Percentiles rank a stretch among this genome's conserved stretches.
phyloP scores from a whole-genome alignment of 306 rosid species.

The Ziziphus jujuba region DNA sequence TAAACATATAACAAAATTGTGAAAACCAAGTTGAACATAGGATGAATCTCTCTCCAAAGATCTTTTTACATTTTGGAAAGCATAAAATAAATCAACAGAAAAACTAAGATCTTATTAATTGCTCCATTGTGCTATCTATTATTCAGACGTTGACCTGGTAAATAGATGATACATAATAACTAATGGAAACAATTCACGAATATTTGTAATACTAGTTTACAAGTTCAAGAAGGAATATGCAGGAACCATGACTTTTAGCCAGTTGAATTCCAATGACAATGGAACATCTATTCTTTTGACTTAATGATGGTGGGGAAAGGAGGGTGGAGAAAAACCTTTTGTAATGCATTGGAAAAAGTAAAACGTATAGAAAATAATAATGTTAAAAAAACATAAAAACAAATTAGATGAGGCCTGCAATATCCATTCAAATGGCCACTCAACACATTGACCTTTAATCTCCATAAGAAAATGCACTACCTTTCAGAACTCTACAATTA shows the following conservation, averaged over 20 bases:
- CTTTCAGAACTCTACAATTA: neutral
- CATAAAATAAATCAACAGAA: neutral
- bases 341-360: too few species aligned
- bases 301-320: neutral
- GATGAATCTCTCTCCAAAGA: slow-evolving; percentile 3
- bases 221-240: neutral
- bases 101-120: neutral
- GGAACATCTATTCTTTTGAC: slow-evolving; percentile 1
- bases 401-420: neutral
- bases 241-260: neutral
- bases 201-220: neutral
- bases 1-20: slow-evolving; percentile 38
- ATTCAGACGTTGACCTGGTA: neutral
- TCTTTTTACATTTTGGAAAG: neutral
- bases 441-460: neutral
- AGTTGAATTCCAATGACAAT: too few species aligned
- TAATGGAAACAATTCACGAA: neutral
- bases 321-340: too few species aligned
- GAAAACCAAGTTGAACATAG: slow-evolving; percentile 26
- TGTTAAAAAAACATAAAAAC: neutral
- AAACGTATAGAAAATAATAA: too few species aligned
- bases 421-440: neutral
- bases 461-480: neutral
- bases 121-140: neutral
- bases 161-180: neutral